phyloP scores from a whole-genome alignment of 495 filamentous ascomycete genomes.

The Zalerion maritima region DNA sequence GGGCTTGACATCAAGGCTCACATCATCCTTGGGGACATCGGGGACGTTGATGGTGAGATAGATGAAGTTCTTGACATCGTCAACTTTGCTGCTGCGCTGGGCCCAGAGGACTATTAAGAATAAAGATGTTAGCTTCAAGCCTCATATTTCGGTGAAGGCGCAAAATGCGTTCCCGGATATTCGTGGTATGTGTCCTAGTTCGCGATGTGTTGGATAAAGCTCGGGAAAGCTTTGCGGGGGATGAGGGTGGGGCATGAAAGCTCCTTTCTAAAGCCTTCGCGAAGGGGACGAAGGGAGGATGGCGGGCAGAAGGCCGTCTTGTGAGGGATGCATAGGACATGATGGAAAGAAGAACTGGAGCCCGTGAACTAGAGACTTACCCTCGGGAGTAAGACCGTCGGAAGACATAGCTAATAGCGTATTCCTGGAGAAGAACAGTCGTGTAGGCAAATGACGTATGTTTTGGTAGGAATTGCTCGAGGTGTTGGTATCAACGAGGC shows the following conservation, averaged over 20 bases:
- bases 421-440: no score
- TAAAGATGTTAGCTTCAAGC: constrained; percentile 15
- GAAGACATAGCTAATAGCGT: constrained; percentile 16
- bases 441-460: no score
- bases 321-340: no score
- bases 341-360: no score
- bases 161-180: no score
- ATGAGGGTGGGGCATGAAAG: no score
- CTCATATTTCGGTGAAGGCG: no score
- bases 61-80: constrained; percentile 77
- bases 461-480: no score
- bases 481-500: not conserved
- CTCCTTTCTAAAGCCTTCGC: no score
- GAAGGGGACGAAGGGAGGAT: no score
- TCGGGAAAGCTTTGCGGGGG: not conserved
- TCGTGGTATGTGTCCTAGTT: no score
- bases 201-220: constrained; percentile 1
- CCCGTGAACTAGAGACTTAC: constrained; percentile 16
- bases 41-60: constrained; percentile 78
- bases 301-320: no score
- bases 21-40: constrained; percentile 53
- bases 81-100: constrained; percentile 74
- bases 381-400: constrained; percentile 23
- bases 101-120: constrained; percentile 79
- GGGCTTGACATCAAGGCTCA: constrained; percentile 69